A percentile compares a stretch with the other conserved stretches of the same genome.
These are phyloP conservation scores for Scedosporium aurantiacum DNA, from an alignment of 2,329 filamentous ascomycete genomes.

Conservation along the genomic window DNA sequence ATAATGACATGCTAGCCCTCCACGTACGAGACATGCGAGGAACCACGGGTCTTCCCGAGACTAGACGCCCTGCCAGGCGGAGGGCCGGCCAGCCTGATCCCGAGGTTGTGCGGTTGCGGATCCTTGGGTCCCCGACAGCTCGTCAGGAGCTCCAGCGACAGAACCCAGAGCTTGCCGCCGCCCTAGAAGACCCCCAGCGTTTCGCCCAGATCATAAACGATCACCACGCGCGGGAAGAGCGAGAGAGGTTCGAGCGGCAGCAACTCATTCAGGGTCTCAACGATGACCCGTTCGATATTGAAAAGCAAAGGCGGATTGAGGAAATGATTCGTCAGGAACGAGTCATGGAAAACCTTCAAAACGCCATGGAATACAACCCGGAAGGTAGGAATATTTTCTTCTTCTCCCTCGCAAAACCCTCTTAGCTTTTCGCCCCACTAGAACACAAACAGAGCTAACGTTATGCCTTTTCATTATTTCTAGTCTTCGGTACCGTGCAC, in stretches of 20 bases:
- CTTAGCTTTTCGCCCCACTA: neutral
- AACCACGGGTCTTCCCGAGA: conserved; percentile 27
- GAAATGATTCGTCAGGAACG: conserved; percentile 94
- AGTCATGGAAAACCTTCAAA: conserved; percentile 91
- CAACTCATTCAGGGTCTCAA: conserved; percentile 78
- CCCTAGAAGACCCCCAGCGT: conserved; percentile 61
- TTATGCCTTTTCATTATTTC: conserved; percentile 2
- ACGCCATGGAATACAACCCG: conserved; percentile 93
- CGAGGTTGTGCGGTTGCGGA: conserved; percentile 71
- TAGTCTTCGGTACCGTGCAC: conserved; percentile 87
- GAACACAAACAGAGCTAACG: conserved; percentile 5
- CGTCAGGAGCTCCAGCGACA: conserved; percentile 59
- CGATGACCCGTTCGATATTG: conserved; percentile 86
- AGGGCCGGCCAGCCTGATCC: conserved; percentile 40
- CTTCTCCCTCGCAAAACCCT: neutral
- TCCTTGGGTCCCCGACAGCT: conserved; percentile 67
- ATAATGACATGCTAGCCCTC: conserved; percentile 88
- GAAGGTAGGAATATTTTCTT: conserved; percentile 54
- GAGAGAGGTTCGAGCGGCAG: conserved; percentile 65
- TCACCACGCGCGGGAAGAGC: conserved; percentile 58
- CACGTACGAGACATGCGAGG: conserved; percentile 56
- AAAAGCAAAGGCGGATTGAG: conserved; percentile 84
- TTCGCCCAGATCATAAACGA: conserved; percentile 65
- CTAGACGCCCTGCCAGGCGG: conserved; percentile 16
- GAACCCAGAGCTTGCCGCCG: conserved; percentile 66